Evolutionary conservation across 306 rosid species (phyloP), one percentile per base, ranked within the genome.

Genomic region (Trifolium subterraneum): DNA sequence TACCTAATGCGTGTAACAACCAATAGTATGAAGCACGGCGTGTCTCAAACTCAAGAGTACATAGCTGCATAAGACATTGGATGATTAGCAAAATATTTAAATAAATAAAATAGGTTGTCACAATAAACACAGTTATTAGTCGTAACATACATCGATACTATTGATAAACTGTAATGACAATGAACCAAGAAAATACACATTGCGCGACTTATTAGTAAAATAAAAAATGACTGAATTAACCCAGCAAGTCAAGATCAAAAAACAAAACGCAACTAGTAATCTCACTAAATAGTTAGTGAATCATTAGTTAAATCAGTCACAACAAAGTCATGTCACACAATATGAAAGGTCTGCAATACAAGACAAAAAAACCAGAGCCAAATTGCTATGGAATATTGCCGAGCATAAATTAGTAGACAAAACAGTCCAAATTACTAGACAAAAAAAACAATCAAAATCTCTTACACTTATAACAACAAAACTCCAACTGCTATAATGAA

Each of bases 1-100:
- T 82, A 76, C 86, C 88, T 62, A 95, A 75, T 1, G 86, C 78
- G 59, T 95, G 95, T 76, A 95, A 80, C 67, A 95, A 70, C 99
- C 99, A 95, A 60, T 92, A 95, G 83, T 95, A 95, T 0, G 99
- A 94, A 15, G 99, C 97, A 50, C 99, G 93, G 36, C 98, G 99
- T 54, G 99, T 95, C 90, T 95, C 99, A 82, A 95, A 95, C 79
- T 92, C 99, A 81, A 94, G 93, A 8, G 99, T 87, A 62, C 99
- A 95, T 16, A 92, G 81, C 99, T 95, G 90, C 88, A 84, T 25
- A 54, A 59, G 68, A 70, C 23, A 70, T 22, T 39, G 60, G 68
- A 38, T 58, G 44, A 71, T 64, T 64, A 59, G 69, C 35, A 71
- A 61, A 39, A 27, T 41, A 25, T 27, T 47, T n/a, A 29, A 29